Conservation (phyloP, 1,139 yeast genomes). For the Debaryomyces singareniensis region DNA sequence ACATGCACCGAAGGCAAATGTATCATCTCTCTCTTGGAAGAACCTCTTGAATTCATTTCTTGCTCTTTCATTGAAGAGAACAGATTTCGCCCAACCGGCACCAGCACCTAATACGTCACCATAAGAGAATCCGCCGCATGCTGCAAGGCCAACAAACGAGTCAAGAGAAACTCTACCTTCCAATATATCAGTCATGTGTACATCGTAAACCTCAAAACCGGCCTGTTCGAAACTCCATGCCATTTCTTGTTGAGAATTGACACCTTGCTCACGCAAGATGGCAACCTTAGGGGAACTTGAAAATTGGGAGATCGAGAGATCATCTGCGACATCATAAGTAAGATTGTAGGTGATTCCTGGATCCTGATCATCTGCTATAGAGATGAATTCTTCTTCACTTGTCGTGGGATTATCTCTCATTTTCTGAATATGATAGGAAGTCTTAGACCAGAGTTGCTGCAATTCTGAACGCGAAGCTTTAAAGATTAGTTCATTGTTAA, state of each 20-base stretch:
- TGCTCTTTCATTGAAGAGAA: constrained; percentile 75
- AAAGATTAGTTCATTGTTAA: constrained; percentile 43
- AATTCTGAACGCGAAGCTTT: constrained; percentile 58
- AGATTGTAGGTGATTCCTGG: constrained; percentile 87
- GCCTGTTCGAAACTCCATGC: constrained; percentile 96
- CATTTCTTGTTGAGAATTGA: constrained; percentile 97
- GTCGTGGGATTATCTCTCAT: constrained; percentile 91
- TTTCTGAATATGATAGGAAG: constrained; percentile 86
- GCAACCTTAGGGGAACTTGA: constrained; percentile 77
- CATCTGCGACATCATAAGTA: constrained; percentile 55
- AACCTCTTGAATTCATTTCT: constrained; percentile 71
- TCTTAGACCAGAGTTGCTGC: constrained; percentile 82
- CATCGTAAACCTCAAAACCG: constrained; percentile 89
- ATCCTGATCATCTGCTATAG: constrained; percentile 71
- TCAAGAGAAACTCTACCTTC: constrained; percentile 66
- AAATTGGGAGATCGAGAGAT: constrained; percentile 22
- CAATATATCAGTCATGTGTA: constrained; percentile 92
- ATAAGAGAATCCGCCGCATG: constrained; percentile 98
- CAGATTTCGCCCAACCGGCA: constrained; percentile 98
- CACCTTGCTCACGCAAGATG: constrained; percentile 97
- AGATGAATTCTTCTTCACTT: constrained; percentile 78
- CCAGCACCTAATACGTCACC: constrained; percentile 99
- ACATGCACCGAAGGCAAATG: constrained; percentile 99
- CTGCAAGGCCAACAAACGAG: constrained; percentile 89
- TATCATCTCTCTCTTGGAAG: constrained; percentile 81